Conservation (phyloP, 208 protist species). For the Balamuthia mandrillaris region DNA sequence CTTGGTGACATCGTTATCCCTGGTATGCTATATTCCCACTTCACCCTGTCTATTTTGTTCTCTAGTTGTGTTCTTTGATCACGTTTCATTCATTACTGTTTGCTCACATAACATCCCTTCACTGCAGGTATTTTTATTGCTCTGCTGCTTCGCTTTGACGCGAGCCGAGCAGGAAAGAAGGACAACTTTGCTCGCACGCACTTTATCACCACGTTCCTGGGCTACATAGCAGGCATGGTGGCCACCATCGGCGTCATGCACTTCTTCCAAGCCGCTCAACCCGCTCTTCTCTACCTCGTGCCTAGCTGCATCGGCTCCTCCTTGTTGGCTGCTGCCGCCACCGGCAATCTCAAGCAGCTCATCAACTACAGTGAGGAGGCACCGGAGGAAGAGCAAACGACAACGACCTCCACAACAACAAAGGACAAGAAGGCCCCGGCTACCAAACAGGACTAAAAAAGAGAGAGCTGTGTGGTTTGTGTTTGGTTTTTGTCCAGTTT, state of each 20-base stretch:
- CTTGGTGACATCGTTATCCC: conserved; percentile 95
- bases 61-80: background rate
- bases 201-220: conserved; percentile 78
- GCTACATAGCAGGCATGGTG: conserved; percentile 84
- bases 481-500: no score
- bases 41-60: no score
- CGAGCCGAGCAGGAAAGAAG: conserved; percentile 33
- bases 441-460: no score
- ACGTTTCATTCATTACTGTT: background rate
- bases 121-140: conserved; percentile 80
- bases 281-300: conserved; percentile 77
- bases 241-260: conserved; percentile 92
- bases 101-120: background rate
- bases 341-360: conserved; percentile 61
- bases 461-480: no score
- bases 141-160: conserved; percentile 88
- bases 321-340: conserved; percentile 44
- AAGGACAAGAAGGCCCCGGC: no score
- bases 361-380: conserved; percentile 44
- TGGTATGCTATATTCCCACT: no score
- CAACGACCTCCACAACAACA: no score
- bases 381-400: background rate
- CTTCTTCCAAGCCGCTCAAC: conserved; percentile 84
- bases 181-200: conserved; percentile 59
- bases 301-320: conserved; percentile 61